Conservation (phyloP, 768 basidiomycete genomes). For the Phylloporus sp. region DNA sequence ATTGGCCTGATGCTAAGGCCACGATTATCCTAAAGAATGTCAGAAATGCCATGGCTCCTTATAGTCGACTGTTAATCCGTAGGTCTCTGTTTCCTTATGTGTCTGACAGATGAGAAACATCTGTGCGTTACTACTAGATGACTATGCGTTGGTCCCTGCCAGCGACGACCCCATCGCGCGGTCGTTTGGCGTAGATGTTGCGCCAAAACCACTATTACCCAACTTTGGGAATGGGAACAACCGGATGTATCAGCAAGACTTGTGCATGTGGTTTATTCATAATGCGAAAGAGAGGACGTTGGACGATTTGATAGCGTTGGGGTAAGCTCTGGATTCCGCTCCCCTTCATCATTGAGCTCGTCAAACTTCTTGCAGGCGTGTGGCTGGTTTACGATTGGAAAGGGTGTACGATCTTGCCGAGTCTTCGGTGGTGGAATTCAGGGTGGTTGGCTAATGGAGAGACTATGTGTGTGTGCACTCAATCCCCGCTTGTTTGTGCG, state of each 20-base stretch:
- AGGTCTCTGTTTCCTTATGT: not conserved
- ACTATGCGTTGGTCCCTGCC: slow-evolving; percentile 17
- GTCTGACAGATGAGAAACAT: too few relatives aligned
- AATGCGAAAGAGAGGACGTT: slow-evolving; percentile 44
- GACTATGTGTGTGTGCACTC: too few relatives aligned
- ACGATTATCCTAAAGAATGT: slow-evolving; percentile 30
- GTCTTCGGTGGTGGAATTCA: slow-evolving; percentile 25
- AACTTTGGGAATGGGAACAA: slow-evolving; percentile 44
- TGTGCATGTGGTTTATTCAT: slow-evolving; percentile 42
- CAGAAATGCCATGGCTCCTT: slow-evolving; percentile 24
- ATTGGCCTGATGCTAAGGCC: slow-evolving; percentile 36
- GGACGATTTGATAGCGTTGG: slow-evolving; percentile 37
- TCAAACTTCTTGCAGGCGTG: slow-evolving; percentile 6
- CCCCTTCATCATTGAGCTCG: too few relatives aligned
- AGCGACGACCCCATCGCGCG: slow-evolving; percentile 4
- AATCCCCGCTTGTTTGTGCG: too few relatives aligned
- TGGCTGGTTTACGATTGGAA: slow-evolving; percentile 20
- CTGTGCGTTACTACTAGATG: slow-evolving; percentile 11
- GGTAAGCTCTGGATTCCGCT: slow-evolving; percentile 19
- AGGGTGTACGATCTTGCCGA: slow-evolving; percentile 29
- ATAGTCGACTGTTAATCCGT: slow-evolving; percentile 35
- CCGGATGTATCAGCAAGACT: slow-evolving; percentile 41
- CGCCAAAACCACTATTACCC: slow-evolving; percentile 38
- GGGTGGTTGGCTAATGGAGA: slow-evolving; percentile 10
- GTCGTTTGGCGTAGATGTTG: slow-evolving; percentile 22